Percentiles rank a stretch among this genome's conserved stretches.
Conservation (phyloP, 2,329 filamentous ascomycete species). For the Fusarium devonianum region DNA sequence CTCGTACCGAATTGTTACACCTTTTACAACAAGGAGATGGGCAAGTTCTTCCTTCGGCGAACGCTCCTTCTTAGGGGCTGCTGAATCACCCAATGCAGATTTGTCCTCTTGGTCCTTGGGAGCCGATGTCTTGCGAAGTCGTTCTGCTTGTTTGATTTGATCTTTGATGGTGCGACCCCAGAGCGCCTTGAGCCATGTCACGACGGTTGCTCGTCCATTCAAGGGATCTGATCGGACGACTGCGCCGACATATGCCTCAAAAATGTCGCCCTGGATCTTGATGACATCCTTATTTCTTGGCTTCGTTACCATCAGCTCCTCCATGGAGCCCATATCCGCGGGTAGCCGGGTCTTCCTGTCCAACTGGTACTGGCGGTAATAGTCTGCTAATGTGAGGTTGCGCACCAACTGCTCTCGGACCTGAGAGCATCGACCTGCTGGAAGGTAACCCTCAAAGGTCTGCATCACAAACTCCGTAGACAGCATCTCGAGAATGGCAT, state of each 20-base stretch:
- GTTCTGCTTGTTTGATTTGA: constrained; percentile 57
- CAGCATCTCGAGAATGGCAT: constrained; percentile 82
- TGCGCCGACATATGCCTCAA: constrained; percentile 89
- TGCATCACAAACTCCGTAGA: constrained; percentile 78
- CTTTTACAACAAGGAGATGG: constrained; percentile 59
- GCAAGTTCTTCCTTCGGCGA: constrained; percentile 45
- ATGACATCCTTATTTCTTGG: constrained; percentile 60
- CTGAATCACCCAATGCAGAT: background rate
- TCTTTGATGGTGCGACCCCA: constrained; percentile 72
- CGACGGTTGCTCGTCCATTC: constrained; percentile 66
- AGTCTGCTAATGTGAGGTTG: constrained; percentile 78
- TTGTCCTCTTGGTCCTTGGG: background rate
- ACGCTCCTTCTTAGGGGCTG: constrained; percentile 6
- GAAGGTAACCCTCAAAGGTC: constrained; percentile 67
- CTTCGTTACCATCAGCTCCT: constrained; percentile 35
- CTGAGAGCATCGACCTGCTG: constrained; percentile 75
- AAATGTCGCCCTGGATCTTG: constrained; percentile 85
- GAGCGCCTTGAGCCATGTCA: constrained; percentile 76
- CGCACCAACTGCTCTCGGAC: constrained; percentile 81
- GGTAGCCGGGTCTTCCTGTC: constrained; percentile 68
- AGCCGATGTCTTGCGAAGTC: constrained; percentile 18
- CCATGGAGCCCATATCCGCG: constrained; percentile 47
- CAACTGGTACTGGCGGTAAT: constrained; percentile 74
- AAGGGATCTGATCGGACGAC: constrained; percentile 72
- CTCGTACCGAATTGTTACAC: constrained; percentile 67